Evolutionary conservation across 345 rosid species (phyloP).

Genomic region (Gossypium arboreum): DNA sequence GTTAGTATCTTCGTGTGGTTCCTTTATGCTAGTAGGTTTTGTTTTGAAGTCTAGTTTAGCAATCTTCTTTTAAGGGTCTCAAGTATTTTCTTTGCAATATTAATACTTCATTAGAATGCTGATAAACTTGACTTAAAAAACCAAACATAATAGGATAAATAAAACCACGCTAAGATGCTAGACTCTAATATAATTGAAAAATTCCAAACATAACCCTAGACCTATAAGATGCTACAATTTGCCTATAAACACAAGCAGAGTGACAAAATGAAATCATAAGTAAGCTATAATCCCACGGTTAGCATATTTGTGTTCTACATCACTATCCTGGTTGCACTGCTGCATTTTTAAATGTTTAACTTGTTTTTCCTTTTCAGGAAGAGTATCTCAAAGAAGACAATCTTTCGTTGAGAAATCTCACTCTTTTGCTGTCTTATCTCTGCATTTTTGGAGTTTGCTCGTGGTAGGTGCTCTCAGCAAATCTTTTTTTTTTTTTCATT

Average conservation of each 20-base stretch:
- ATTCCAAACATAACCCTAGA: neutral
- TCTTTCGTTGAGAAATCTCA: slow-evolving; percentile 71
- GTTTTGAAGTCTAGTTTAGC: neutral
- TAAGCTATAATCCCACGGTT: neutral
- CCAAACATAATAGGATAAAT: neutral
- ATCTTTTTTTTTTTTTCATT: neutral
- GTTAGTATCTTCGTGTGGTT: neutral
- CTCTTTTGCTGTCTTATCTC: slow-evolving; percentile 75
- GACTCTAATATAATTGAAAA: neutral
- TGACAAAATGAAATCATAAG: neutral
- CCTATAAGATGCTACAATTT: neutral
- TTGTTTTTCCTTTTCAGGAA: slow-evolving; percentile 42
- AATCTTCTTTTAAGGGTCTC: neutral
- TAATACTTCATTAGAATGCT: neutral
- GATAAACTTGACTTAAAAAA: neutral
- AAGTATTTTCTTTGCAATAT: neutral
- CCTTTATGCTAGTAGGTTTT: neutral
- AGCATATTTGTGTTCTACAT: neutral
- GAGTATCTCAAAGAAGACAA: slow-evolving; percentile 75
- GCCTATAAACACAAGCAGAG: neutral
- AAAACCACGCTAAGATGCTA: neutral
- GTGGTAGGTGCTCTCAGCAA: slow-evolving; percentile 43
- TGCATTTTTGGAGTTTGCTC: slow-evolving; percentile 82
- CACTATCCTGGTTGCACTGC: neutral
- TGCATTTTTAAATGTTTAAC: neutral